Conservation (phyloP, 352 stramenopile species). For the Phytophthora chlamydospora region DNA sequence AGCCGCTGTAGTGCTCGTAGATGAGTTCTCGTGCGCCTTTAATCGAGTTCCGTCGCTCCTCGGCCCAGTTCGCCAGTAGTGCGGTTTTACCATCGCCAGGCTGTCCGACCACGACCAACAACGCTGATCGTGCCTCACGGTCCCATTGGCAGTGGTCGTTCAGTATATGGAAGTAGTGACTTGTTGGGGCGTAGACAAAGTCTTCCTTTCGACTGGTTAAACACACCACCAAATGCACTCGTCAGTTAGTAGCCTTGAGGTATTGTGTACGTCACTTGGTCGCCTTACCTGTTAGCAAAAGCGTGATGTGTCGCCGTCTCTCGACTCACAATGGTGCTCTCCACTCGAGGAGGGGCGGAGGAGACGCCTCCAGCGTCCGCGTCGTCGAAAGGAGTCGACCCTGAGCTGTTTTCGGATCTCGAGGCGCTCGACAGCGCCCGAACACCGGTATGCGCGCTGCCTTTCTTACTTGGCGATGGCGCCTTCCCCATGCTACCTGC, state of each 20-base stretch:
- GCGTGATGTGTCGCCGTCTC: constrained; percentile 76
- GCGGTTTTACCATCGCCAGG: constrained; percentile 79
- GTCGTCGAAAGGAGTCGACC: constrained; percentile 31
- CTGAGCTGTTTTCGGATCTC: constrained; percentile 15
- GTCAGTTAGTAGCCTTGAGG: neutral
- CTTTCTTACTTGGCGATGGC: constrained; percentile 43
- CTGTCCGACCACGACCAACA: constrained; percentile 68
- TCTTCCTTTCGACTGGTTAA: constrained; percentile 62
- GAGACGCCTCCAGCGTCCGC: constrained; percentile 15
- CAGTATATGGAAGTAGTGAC: constrained; percentile 69
- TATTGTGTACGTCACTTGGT: neutral
- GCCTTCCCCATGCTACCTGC: constrained; percentile 43
- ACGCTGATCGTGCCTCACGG: constrained; percentile 38
- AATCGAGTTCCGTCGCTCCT: constrained; percentile 43
- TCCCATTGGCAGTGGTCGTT: constrained; percentile 74
- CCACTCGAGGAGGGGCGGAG: constrained; percentile 27
- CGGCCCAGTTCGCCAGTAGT: constrained; percentile 78
- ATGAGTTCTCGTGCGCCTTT: constrained; percentile 62
- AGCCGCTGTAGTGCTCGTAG: constrained; percentile 82
- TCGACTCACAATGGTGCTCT: constrained; percentile 75
- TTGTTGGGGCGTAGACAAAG: constrained; percentile 67
- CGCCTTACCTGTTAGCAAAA: constrained; percentile 66
- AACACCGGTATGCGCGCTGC: constrained; percentile 16
- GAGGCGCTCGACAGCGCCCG: constrained; percentile 13
- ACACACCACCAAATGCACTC: neutral